phyloP scores from a whole-genome alignment of 352 stramenopile species.

The Globisporangium rhizosaccharum region DNA sequence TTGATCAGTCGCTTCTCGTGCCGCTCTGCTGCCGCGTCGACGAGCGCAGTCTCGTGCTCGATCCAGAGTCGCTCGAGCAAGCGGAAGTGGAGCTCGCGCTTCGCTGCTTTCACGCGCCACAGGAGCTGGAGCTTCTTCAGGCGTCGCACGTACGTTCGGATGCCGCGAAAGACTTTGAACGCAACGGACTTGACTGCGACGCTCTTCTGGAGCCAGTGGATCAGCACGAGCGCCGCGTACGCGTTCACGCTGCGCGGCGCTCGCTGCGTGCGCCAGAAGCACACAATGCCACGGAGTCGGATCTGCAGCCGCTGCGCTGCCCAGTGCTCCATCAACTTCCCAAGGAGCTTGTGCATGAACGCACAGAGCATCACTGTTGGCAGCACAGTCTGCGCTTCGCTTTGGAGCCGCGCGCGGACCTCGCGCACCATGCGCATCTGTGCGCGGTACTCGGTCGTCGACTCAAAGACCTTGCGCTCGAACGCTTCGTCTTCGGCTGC shows the following conservation, averaged over 20 bases:
- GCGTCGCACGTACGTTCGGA: conserved; percentile 42
- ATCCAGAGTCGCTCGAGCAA: conserved; percentile 45
- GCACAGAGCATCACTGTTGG: conserved; percentile 39
- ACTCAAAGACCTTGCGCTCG: conserved; percentile 36
- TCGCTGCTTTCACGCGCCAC: conserved; percentile 41
- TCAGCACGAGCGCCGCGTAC: conserved; percentile 31
- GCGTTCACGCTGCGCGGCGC: conserved; percentile 25
- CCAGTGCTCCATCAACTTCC: conserved; percentile 32
- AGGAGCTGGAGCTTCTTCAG: conserved; percentile 49
- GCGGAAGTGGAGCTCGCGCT: conserved; percentile 27
- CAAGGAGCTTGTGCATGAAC: conserved; percentile 41
- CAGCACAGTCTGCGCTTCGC: conserved; percentile 33
- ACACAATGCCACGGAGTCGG: conserved; percentile 31
- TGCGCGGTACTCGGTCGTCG: conserved; percentile 39
- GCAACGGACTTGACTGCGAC: conserved; percentile 45
- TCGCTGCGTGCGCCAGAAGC: conserved; percentile 41
- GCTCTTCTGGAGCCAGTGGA: conserved; percentile 62
- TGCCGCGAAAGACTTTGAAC: conserved; percentile 49
- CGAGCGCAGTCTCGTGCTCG: conserved; percentile 37
- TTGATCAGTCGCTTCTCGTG: conserved; percentile 29
- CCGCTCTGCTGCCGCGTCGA: conserved; percentile 42
- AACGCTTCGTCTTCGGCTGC: conserved; percentile 39
- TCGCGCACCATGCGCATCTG: conserved; percentile 35
- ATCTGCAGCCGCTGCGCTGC: conserved; percentile 25
- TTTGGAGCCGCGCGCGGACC: conserved; percentile 27